Percentiles rank a stretch among this genome's conserved stretches.
phyloP scores from a whole-genome alignment of 108 stramenopile species.

The Cyclotella kingstonii region DNA sequence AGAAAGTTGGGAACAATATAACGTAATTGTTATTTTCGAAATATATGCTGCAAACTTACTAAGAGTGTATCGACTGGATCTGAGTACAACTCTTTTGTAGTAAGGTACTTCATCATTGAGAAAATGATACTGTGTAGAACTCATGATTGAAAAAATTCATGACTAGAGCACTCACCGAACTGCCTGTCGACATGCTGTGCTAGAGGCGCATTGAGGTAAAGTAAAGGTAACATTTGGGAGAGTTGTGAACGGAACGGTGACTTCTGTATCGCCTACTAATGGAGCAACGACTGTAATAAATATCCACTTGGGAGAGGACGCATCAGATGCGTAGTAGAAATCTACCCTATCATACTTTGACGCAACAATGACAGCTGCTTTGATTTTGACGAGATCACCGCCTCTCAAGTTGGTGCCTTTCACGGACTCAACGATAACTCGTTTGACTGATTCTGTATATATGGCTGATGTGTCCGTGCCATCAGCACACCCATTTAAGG shows the following conservation, averaged over 20 bases:
- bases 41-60: neutral
- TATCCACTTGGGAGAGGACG: slow-evolving; percentile 18
- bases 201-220: slow-evolving; percentile 9
- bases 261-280: neutral
- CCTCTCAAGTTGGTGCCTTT: slow-evolving; percentile 19
- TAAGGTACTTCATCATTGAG: neutral
- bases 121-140: neutral
- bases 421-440: slow-evolving; percentile 12
- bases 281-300: slow-evolving; percentile 23
- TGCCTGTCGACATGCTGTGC: slow-evolving; percentile 14
- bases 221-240: slow-evolving; percentile 1
- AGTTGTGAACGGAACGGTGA: slow-evolving; percentile 9
- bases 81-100: slow-evolving; percentile 11
- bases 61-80: neutral
- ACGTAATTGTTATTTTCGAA: no score
- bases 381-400: slow-evolving; percentile 13
- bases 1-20: no score
- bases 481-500: slow-evolving; percentile 20
- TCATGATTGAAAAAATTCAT: neutral
- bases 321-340: slow-evolving; percentile 18
- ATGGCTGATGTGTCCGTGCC: neutral
- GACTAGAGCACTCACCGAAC: slow-evolving; percentile 8
- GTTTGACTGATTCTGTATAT: slow-evolving; percentile 19
- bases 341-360: slow-evolving; percentile 16
- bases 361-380: slow-evolving; percentile 6